These are phyloP conservation scores for Blastosporella zonata DNA, from an alignment of 1,284 basidiomycete genomes.

Conservation along the genomic window DNA sequence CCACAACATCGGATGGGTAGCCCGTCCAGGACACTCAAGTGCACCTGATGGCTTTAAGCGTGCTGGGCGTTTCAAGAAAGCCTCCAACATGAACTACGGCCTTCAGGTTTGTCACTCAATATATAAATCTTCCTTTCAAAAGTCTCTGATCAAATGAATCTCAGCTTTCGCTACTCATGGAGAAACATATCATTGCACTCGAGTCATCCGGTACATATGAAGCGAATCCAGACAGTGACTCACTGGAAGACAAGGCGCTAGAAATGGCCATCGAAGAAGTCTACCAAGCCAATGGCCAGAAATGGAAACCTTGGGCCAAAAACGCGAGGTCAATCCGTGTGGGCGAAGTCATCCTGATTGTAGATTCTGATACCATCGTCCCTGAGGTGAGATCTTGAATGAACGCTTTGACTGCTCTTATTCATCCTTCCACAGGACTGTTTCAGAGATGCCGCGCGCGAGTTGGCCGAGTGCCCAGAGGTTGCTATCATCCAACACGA, in stretches of 20 bases:
- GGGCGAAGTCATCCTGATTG: constrained; percentile 68
- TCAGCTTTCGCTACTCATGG: constrained; percentile 69
- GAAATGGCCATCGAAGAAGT: constrained; percentile 67
- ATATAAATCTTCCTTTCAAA: not conserved
- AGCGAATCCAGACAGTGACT: constrained; percentile 28
- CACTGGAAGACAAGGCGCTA: constrained; percentile 46
- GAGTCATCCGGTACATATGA: constrained; percentile 40
- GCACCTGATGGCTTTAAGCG: constrained; percentile 69
- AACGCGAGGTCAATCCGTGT: constrained; percentile 62
- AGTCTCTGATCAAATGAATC: not conserved
- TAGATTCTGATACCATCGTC: constrained; percentile 84
- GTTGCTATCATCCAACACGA: constrained; percentile 85
- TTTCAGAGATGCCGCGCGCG: constrained; percentile 81
- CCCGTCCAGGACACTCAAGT: constrained; percentile 67
- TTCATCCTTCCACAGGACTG: constrained; percentile 47
- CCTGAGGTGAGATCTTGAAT: constrained; percentile 48
- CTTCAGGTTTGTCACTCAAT: constrained; percentile 7
- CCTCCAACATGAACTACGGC: constrained; percentile 86
- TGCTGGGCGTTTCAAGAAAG: constrained; percentile 92
- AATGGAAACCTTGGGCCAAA: constrained; percentile 62
- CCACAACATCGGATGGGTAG: constrained; percentile 81
- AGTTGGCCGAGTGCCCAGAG: constrained; percentile 77
- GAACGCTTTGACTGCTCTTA: not conserved
- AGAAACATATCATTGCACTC: constrained; percentile 61
- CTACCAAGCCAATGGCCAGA: constrained; percentile 44